Conservation (phyloP, 306 rosid genomes). For the Vigna angularis region DNA sequence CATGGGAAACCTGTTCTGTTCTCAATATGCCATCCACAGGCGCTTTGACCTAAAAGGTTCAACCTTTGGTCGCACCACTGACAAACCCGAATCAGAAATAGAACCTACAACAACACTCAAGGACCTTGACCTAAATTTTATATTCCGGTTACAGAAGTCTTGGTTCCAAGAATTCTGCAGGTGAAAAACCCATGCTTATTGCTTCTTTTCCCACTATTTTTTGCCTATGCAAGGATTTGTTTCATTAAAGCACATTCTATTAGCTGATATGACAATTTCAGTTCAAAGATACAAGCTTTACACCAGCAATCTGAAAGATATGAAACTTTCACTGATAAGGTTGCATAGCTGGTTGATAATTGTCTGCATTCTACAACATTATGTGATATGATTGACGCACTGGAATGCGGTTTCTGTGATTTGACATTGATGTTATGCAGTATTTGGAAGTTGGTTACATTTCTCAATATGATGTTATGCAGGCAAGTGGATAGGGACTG, state of each 20-base stretch:
- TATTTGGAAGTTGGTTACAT: constrained; percentile 17
- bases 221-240: background rate
- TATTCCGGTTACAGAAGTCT: constrained; percentile 81
- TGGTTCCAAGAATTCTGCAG: constrained; percentile 92
- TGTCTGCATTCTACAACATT: background rate
- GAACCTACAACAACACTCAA: constrained; percentile 91
- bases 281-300: background rate
- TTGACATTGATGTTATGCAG: constrained; percentile 22
- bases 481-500: constrained; percentile 97
- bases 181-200: constrained; percentile 42
- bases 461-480: constrained; percentile 44
- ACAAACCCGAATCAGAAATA: constrained; percentile 78
- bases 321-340: background rate
- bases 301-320: background rate
- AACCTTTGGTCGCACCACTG: constrained; percentile 82
- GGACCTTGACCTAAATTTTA: constrained; percentile 86
- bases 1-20: constrained; percentile 94
- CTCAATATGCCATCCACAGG: constrained; percentile 72
- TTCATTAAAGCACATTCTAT: constrained; percentile 5
- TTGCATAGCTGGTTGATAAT: constrained; percentile 14
- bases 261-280: background rate
- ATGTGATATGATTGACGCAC: background rate
- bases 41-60: constrained; percentile 97
- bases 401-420: constrained; percentile 6
- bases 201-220: background rate